Evolutionary conservation across 129 eudicot species (phyloP).

Genomic region (Tagetes erecta): DNA sequence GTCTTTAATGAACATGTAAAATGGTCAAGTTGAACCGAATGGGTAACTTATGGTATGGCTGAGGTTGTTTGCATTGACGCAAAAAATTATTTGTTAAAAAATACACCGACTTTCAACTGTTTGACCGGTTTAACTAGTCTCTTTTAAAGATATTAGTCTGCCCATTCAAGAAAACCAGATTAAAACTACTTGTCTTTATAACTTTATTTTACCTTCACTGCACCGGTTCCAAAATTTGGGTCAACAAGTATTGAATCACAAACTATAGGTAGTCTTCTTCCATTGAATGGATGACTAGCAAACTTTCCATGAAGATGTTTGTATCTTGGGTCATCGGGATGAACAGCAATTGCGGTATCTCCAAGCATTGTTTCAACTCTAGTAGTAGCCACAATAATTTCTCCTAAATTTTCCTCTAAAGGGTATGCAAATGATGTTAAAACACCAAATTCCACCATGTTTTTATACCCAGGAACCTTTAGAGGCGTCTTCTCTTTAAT

Average conservation of each 20-base stretch:
- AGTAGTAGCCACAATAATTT: constrained; percentile 91
- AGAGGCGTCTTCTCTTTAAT: constrained; percentile 72
- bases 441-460: constrained; percentile 81
- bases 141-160: not conserved
- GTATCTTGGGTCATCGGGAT: constrained; percentile 88
- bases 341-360: constrained; percentile 94
- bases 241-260: constrained; percentile 87
- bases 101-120: not conserved
- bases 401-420: constrained; percentile 74
- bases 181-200: not conserved
- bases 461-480: constrained; percentile 81
- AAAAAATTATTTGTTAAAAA: not conserved
- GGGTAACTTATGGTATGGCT: no score
- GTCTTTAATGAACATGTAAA: not conserved
- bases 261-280: constrained; percentile 79
- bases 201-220: constrained; percentile 67
- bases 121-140: not conserved
- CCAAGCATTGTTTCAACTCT: constrained; percentile 98
- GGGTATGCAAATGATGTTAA: constrained; percentile 96
- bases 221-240: constrained; percentile 93
- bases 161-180: not conserved
- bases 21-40: not conserved
- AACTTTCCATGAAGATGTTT: constrained; percentile 80
- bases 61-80: no score
- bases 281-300: constrained; percentile 85